Evolutionary conservation across 306 rosid genomes (phyloP).

Genomic region (Delonix regia): DNA sequence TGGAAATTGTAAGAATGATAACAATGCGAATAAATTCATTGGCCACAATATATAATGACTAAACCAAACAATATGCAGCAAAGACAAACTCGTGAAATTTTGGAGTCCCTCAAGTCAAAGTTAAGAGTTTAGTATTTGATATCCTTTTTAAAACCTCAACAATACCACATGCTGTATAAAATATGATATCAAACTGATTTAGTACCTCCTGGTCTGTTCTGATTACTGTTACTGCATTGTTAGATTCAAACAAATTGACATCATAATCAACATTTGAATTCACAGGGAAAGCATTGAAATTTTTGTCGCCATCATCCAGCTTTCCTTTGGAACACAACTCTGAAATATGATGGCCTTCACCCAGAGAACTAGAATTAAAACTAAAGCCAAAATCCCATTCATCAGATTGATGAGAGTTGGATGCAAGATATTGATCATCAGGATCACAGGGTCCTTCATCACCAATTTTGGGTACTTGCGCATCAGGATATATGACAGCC

Average conservation of each 20-base stretch:
- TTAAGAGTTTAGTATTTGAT: conserved; percentile 33
- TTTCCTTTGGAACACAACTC: conserved; percentile 41
- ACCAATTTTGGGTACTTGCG: conserved; percentile 34
- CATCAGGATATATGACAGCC: conserved; percentile 33
- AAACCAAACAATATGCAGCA: conserved; percentile 32
- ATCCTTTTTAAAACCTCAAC: not conserved
- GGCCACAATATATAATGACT: not conserved
- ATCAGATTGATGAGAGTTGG: conserved; percentile 47
- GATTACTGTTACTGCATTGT: conserved; percentile 42
- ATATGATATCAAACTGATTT: conserved; percentile 31
- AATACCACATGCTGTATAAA: conserved; percentile 24
- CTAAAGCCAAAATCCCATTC: conserved; percentile 53
- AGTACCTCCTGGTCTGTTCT: conserved; percentile 51
- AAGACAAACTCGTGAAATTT: conserved; percentile 13
- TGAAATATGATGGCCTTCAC: conserved; percentile 39
- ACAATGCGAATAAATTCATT: conserved; percentile 19
- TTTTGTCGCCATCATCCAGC: conserved; percentile 39
- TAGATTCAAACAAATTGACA: conserved; percentile 50
- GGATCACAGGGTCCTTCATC: conserved; percentile 37
- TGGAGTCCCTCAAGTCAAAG: conserved; percentile 4
- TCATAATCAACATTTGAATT: conserved; percentile 39
- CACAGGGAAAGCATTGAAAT: conserved; percentile 36
- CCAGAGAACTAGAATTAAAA: conserved; percentile 46
- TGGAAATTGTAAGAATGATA: conserved; percentile 45
- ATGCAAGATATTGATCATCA: conserved; percentile 42